phyloP scores from a whole-genome alignment of 2,329 filamentous ascomycete species.

The Mollisiaceae sp. region DNA sequence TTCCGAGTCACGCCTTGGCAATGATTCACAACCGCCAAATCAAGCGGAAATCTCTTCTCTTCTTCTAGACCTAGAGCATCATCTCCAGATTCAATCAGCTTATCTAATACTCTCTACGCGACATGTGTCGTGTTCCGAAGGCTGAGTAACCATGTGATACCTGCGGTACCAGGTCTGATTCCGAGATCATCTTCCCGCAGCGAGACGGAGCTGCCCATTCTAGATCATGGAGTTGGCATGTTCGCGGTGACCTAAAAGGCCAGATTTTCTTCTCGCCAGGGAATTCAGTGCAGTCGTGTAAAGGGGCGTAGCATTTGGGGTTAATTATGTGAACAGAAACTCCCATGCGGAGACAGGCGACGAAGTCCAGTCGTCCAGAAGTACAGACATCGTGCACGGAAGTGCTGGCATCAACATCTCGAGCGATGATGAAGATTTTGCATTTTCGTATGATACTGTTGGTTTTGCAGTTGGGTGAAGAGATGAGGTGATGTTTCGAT shows the following conservation, averaged over 20 bases:
- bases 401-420: slow-evolving; percentile 6
- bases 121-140: slow-evolving; percentile 4
- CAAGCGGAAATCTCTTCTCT: slow-evolving; percentile 8
- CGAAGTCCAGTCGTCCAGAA: not conserved
- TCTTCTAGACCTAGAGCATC: not conserved
- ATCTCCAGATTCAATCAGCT: slow-evolving; percentile 29
- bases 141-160: not conserved
- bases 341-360: slow-evolving; percentile 4
- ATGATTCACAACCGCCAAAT: slow-evolving; percentile 20
- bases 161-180: not conserved
- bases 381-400: not conserved
- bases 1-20: slow-evolving; percentile 10
- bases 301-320: slow-evolving; percentile 22
- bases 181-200: not conserved
- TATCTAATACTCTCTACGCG: slow-evolving; percentile 4
- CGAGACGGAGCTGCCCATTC: not conserved
- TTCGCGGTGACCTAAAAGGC: slow-evolving; percentile 1
- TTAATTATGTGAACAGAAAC: slow-evolving; percentile 21
- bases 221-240: not conserved
- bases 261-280: slow-evolving; percentile 16
- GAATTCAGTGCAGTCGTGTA: slow-evolving; percentile 23
- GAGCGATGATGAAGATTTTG: not conserved
- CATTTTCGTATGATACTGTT: not conserved
- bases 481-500: not conserved
- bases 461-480: not conserved